Evolutionary conservation across 2,329 filamentous ascomycete genomes (phyloP), one percentile per base, ranked within the genome.

Genomic region (Fusarium sp.): DNA sequence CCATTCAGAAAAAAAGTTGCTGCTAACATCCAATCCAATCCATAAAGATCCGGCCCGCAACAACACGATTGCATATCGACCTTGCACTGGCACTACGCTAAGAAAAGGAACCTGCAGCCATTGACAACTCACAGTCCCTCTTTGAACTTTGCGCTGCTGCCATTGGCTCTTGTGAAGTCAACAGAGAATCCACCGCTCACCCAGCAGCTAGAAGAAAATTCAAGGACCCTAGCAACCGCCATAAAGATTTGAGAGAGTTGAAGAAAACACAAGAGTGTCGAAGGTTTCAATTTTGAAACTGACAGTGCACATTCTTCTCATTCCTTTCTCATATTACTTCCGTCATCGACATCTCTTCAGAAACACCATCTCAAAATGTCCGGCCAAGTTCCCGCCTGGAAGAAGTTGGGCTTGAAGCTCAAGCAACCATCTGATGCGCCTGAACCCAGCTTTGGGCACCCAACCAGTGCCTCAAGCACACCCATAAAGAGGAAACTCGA

Each of bases 361-460:
- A 64, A 37, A 55, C 52, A 51, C 45, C 62, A 57, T 70, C 51
- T 71, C 73, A 79, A 74, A 77, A 84, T 85, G 81, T 82, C 81
- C 72, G 77, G 81, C 77, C 82, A 81, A 73, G 81, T 86, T 67
- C 87, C 87, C 61, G 86, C 86, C 69, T 89, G 87, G 87, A 89
- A 89, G 77, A 84, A 85, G 82, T 84, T 88, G 83, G 87, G 87
- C 79, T 84, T 89, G 77, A 88, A 88, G 82, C 86, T 88, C 80
- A 89, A 88, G 79, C 76, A 78, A 67, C 72, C 75, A 60, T 74
- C 76, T 70, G 75, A 76, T 72, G 75, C 73, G 73, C 71, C 76
- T 53, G 78, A 77, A 59, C 69, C 76, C 70, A 74, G 73, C 72
- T 79, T 81, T 80, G 79, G 79, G 79, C 79, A 78, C 68, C 79